These are phyloP conservation scores for Aspergillus felis DNA, from an alignment of 2,329 filamentous ascomycete species.

Conservation along the genomic window DNA sequence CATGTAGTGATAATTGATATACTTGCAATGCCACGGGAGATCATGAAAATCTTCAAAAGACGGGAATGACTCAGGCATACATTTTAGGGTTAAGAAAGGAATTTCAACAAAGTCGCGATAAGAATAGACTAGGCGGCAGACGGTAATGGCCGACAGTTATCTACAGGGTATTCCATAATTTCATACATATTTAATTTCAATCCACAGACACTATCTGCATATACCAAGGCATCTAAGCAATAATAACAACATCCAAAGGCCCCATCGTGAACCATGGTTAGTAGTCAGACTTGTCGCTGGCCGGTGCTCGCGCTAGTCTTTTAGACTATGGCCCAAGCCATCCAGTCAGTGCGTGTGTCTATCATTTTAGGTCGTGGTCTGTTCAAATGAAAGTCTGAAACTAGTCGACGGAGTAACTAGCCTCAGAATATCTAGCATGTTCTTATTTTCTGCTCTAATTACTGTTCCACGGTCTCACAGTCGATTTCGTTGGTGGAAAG, in stretches of 20 bases:
- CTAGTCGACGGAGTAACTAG: not conserved
- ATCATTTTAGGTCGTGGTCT: slow-evolving; percentile 6
- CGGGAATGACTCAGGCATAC: not conserved
- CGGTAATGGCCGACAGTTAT: too few species aligned
- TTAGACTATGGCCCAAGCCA: slow-evolving; percentile 8
- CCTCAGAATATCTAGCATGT: not conserved
- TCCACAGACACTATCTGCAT: not conserved
- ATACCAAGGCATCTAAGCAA: not conserved
- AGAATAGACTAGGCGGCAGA: not conserved
- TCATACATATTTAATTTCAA: not conserved
- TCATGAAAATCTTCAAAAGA: not conserved
- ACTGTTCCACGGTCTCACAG: slow-evolving; percentile 3
- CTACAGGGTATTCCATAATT: not conserved
- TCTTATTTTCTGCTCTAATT: not conserved
- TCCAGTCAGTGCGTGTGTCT: slow-evolving; percentile 14
- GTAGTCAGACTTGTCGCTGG: slow-evolving; percentile 1
- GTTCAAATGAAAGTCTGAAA: not conserved
- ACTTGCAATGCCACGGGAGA: not conserved
- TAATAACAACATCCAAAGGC: not conserved
- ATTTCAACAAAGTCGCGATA: not conserved
- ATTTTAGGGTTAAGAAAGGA: not conserved
- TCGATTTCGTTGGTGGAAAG: slow-evolving; percentile 19
- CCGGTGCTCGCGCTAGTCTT: slow-evolving; percentile 12
- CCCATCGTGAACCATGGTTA: not conserved
- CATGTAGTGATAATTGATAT: not conserved